Conservation (phyloP, 139 green algal species). For the Chlamydomonas schloesseri region DNA sequence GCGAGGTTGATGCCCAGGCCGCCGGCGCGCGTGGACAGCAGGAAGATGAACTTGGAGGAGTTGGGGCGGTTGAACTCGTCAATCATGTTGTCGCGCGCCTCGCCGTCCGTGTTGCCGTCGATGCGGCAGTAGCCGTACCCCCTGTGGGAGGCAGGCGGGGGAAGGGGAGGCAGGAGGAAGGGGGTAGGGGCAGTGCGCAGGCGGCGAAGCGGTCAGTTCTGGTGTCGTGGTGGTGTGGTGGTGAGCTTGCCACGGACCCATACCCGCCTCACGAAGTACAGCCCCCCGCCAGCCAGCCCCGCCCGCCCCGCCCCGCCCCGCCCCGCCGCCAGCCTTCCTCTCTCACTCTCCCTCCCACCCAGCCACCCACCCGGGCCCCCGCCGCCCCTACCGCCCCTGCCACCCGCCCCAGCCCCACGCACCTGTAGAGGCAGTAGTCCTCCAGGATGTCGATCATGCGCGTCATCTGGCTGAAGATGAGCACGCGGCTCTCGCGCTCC, state of each 20-base stretch:
- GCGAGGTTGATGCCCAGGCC: constrained; percentile 98
- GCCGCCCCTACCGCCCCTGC: background rate
- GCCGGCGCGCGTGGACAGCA: constrained; percentile 95
- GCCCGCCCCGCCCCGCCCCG: too few relatives aligned
- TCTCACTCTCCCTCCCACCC: too few relatives aligned
- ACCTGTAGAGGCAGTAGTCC: constrained; percentile 92
- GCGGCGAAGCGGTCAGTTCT: too few relatives aligned
- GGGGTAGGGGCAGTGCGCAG: too few relatives aligned
- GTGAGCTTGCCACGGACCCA: too few relatives aligned
- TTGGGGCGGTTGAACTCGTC: constrained; percentile 91
- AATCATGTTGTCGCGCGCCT: constrained; percentile 95
- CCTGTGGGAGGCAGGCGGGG: background rate
- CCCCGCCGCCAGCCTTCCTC: too few relatives aligned
- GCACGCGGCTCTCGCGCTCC: constrained; percentile 87
- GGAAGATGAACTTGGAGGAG: constrained; percentile 95
- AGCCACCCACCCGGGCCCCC: background rate
- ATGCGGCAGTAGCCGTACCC: constrained; percentile 94
- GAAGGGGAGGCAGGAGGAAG: too few relatives aligned
- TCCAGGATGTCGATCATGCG: constrained; percentile 97
- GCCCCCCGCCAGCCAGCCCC: too few relatives aligned
- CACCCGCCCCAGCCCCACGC: background rate
- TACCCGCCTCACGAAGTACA: too few relatives aligned
- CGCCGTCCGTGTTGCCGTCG: constrained; percentile 96
- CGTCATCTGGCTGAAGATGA: constrained; percentile 94
- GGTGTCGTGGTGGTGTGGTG: too few relatives aligned